These are phyloP conservation scores for Oryza meridionalis DNA, from an alignment of 176 grass and related monocot genomes.

Conservation along the genomic window DNA sequence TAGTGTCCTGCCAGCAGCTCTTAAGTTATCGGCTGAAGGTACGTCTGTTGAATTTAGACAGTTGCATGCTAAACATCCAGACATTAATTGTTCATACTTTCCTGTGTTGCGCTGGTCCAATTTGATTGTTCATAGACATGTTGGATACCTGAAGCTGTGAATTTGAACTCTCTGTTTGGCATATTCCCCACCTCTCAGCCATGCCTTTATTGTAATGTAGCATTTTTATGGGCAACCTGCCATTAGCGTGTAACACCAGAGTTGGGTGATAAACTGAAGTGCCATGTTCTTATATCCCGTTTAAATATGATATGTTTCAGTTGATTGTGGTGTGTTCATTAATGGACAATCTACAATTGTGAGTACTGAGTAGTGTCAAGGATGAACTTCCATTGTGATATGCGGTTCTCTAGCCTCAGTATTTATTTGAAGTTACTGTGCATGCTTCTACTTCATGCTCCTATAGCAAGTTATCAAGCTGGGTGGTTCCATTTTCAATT, in stretches of 20 bases:
- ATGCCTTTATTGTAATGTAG: too few relatives aligned
- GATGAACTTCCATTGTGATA: neutral
- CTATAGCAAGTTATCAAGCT: constrained; percentile 18
- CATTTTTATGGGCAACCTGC: neutral
- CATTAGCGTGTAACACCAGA: neutral
- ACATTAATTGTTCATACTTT: neutral
- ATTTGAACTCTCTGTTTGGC: constrained; percentile 3
- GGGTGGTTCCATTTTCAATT: constrained; percentile 6
- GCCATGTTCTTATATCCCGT: neutral
- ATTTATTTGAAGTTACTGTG: constrained; percentile 23
- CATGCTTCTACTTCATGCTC: neutral
- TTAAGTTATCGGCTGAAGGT: constrained; percentile 61
- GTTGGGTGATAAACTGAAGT: neutral
- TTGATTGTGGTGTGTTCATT: neutral
- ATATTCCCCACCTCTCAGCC: neutral
- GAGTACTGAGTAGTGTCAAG: neutral
- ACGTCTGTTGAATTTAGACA: constrained; percentile 9
- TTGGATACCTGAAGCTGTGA: neutral
- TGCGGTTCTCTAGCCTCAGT: neutral
- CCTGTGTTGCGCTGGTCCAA: neutral
- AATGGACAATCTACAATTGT: neutral
- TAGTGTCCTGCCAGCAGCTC: constrained; percentile 42
- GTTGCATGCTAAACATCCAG: neutral
- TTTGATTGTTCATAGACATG: neutral
- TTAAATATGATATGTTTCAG: neutral